Conservation (phyloP, 2,329 filamentous ascomycete genomes). For the Colletotrichum tabaci region DNA sequence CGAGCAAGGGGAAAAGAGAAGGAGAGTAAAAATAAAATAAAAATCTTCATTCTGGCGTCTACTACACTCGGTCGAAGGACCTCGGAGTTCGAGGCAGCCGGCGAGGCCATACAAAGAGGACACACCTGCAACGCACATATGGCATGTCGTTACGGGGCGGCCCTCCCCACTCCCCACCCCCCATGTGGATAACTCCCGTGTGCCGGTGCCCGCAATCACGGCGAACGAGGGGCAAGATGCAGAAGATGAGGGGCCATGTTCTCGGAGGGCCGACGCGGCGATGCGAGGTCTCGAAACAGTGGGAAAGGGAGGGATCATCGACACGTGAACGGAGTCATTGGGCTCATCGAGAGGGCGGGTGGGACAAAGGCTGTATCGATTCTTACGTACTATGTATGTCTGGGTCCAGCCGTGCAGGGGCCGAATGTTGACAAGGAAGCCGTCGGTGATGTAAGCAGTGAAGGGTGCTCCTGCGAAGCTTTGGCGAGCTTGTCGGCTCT, state of each 20-base stretch:
- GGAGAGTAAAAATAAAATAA: not conserved
- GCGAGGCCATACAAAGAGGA: not conserved
- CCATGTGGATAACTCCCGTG: constrained; percentile 15
- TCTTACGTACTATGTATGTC: constrained; percentile 14
- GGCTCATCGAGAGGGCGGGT: not conserved
- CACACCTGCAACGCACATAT: not conserved
- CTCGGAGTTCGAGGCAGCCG: constrained; percentile 31
- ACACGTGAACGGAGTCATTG: not conserved
- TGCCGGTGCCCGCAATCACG: not conserved
- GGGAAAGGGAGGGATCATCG: constrained; percentile 1
- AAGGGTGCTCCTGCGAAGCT: not conserved
- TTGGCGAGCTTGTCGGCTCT: not conserved
- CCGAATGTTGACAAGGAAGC: constrained; percentile 6
- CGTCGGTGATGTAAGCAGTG: not conserved
- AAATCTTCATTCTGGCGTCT: not conserved
- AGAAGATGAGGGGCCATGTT: not conserved
- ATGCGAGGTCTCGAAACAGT: constrained; percentile 13
- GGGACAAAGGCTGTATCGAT: constrained; percentile 1
- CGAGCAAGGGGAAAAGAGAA: not conserved
- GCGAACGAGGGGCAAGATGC: not conserved
- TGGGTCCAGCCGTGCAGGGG: constrained; percentile 7
- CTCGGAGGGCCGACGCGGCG: constrained; percentile 36
- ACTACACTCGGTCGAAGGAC: constrained; percentile 29
- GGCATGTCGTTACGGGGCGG: constrained; percentile 2
- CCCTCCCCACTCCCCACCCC: not conserved